Base-by-base conservation (phyloP, 345 rosid species). In the Atalantia buxifolia region DNA sequence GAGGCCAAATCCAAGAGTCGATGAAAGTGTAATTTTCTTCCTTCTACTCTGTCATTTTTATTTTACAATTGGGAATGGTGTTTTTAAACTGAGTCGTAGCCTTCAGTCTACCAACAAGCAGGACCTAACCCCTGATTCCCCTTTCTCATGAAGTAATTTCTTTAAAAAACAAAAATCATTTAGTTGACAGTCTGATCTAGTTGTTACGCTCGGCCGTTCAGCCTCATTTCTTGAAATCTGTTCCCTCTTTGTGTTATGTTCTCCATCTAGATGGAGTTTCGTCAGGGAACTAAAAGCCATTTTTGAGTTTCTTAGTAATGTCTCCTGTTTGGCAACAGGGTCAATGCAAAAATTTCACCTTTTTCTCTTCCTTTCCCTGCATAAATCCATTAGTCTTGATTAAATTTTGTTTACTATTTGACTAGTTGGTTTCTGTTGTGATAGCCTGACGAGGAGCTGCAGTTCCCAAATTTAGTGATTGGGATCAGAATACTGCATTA, bases 391-490 rank as follows among this genome's bases (percentile, higher is more conserved):
- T 16, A 45, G 35, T 21, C 55, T 25, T 13, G 4, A 68, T 69
- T 19, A n/a, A 21, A 19, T 2, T 12, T 19, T 38, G 22, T 60
- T 30, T 77, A 24, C 66, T 80, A 42, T 66, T 76, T 76, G 74
- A 79, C 31, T 19, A 4, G 67, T 25, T 61, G 71, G 21, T 66
- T 79, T 36, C 62, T 76, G 64, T 28, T 83, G 50, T 31, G 33
- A 42, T 78, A 92, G 96, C 90, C 91, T 16, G 96, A 90, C 1
- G 80, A 78, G 91, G 92, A 36, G 89, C 97, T 31, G 95, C 92
- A 74, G 95, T 95, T 73, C 95, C 98, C 3, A 93, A 87, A 76
- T 93, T 95, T 33, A 98, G 98, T 0, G 98, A 89, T 3, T 95
- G 98, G 98, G 93, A 95, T 35, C 90, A 93, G 84, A 93, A 76